phyloP scores from a whole-genome alignment of 2,329 filamentous ascomycete genomes.

The Dactylellina sp. region DNA sequence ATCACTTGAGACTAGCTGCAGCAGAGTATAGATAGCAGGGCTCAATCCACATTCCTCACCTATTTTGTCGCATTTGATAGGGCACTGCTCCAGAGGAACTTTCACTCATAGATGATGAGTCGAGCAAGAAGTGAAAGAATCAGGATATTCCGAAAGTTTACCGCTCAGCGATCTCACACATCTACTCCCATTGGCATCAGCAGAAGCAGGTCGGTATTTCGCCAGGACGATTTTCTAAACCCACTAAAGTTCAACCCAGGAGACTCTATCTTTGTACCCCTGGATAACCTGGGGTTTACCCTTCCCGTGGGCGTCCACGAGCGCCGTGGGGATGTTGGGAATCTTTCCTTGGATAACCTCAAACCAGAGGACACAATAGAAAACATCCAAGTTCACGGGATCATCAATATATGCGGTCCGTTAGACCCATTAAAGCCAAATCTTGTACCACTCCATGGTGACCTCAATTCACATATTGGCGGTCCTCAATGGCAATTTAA shows the following conservation, averaged over 20 bases:
- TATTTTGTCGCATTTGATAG: conserved; percentile 37
- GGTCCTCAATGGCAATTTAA: conserved; percentile 26
- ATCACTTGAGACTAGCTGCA: conserved; percentile 11
- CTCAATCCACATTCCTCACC: conserved; percentile 45
- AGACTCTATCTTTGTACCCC: conserved; percentile 36
- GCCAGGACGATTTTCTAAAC: conserved; percentile 24
- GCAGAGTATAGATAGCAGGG: conserved; percentile 24
- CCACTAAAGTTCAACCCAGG: conserved; percentile 33
- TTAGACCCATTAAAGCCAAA: too few species aligned
- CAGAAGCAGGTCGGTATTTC: conserved; percentile 4
- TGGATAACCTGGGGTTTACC: conserved; percentile 35
- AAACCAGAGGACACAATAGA: neutral
- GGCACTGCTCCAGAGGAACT: conserved; percentile 16
- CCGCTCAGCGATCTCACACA: conserved; percentile 14
- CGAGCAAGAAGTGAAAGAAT: neutral
- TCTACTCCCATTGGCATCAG: neutral
- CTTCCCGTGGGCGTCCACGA: conserved; percentile 33
- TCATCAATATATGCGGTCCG: conserved; percentile 6
- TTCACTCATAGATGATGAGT: conserved; percentile 3
- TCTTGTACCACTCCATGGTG: neutral
- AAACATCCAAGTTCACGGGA: conserved; percentile 31
- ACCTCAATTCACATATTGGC: neutral
- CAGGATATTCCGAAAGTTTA: conserved; percentile 32
- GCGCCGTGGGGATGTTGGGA: conserved; percentile 32
- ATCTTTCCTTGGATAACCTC: conserved; percentile 36